Evolutionary conservation across 345 rosid genomes (phyloP), one percentile per base, ranked within the genome.

Genomic region (Pelargonium nanum): DNA sequence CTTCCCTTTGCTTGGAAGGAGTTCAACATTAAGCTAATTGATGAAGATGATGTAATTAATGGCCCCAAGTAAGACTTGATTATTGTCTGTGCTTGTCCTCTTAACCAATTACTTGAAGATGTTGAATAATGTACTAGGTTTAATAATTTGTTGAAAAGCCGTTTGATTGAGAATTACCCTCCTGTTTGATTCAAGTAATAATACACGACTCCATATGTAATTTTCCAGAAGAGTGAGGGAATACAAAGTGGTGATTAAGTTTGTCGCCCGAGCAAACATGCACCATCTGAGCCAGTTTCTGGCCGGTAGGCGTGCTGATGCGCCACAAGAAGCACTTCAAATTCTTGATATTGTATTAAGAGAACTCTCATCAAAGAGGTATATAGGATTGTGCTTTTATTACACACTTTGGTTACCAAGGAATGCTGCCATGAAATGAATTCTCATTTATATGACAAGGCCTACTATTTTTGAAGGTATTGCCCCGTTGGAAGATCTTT

Each of bases 311-410:
- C 78, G 69, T 58, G 70, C 80, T 51, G 87, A 82, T 68, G 82
- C 87, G 16, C 87, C 87, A 0, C 87, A 79, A 60, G 87, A 82
- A 59, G 83, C 82, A 4, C 78, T 82, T 23, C 87, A 82, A 67
- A 77, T 79, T 50, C 75, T 82, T n/a, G 87, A 82, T 63, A 80
- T 82, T 56, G 87, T 82, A 26, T 63, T 82, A 44, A 77, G 84
- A 24, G 87, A 82, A 60, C 63, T 78, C 21, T 81, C 84, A 40
- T 74, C 77, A 20, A 55, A 32, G 51, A 59, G 59, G 74, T 70
- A 55, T 58, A 21, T 30, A 19, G 13, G 9, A n/a, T n/a, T n/a
- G n/a, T n/a, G n/a, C n/a, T n/a, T 40, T 6, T 10, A 3, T 2
- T 28, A 28, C 7, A 28, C 7, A 28, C 3, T 17, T 40, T 40